Conservation (phyloP, 306 rosid species). For the Vigna nakashimae region DNA sequence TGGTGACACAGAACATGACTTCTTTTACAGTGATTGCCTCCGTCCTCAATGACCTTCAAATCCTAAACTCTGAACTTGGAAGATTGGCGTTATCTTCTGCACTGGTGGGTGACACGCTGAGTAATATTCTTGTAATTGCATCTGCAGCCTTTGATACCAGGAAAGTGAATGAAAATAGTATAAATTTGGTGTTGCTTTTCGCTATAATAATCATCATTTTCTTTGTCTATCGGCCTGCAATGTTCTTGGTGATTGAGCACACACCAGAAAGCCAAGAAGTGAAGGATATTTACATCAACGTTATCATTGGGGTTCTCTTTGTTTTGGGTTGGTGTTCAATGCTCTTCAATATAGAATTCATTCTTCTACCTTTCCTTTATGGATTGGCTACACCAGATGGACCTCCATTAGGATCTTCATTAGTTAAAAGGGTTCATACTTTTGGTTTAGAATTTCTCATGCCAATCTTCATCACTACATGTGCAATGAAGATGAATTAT, state of each 20-base stretch:
- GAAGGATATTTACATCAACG: constrained; percentile 38
- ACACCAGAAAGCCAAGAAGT: constrained; percentile 61
- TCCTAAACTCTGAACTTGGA: constrained; percentile 52
- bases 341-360: not conserved
- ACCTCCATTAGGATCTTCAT: constrained; percentile 60
- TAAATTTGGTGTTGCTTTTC: not conserved
- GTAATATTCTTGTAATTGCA: not conserved
- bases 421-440: constrained; percentile 49
- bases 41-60: constrained; percentile 47
- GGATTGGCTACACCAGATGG: constrained; percentile 76
- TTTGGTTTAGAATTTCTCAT: constrained; percentile 48
- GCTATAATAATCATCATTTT: not conserved
- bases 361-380: constrained; percentile 49
- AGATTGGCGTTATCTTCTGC: constrained; percentile 45
- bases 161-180: rapidly evolving
- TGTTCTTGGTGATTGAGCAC: constrained; percentile 49
- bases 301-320: constrained; percentile 42
- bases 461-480: constrained; percentile 55
- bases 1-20: constrained; percentile 38
- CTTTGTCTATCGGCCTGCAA: constrained; percentile 44
- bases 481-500: constrained; percentile 48
- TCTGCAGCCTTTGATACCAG: rapidly evolving
- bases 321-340: constrained; percentile 22
- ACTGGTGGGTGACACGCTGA: constrained; percentile 45
- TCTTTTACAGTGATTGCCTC: constrained; percentile 50